Evolutionary conservation across 768 basidiomycete species (phyloP), one percentile per base, ranked within the genome.

Genomic region (Pulveroboletus sp.): DNA sequence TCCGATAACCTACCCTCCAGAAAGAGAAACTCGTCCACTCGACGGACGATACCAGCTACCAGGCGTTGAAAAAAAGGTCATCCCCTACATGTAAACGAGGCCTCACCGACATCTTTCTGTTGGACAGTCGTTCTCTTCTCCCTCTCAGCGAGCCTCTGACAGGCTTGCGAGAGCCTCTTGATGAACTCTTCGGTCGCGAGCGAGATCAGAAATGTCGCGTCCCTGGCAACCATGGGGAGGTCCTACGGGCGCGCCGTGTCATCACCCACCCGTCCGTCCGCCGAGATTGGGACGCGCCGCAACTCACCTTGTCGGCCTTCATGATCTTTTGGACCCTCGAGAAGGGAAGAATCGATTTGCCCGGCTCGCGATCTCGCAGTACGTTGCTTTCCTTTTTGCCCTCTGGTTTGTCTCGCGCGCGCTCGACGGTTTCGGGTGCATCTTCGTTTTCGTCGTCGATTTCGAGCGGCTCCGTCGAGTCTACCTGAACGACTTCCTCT

Each of bases 151-250:
- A 82, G 76, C 45, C 72, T 76, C 54, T 87, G 82, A n/a, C 79
- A 80, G 6, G 88, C 85, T 48, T 85, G 80, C 27, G 79, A 76
- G 24, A 94, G 69, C 43, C 83, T 77, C 64, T 80, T 83, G 45
- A 94, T 85, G 56, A 95, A 94, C 65, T 91, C 86, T 68, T 95
- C 93, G 47, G 93, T 85, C 6, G 91, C 91, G 23, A 91, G 71
- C 19, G 88, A 82, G 39, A 94, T 84, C 53, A 92, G 68, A 56
- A 90, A 82, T 0, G 81, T 78, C 20, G 89, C 90, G 45, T 94
- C 92, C 62, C 75, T 83, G 11, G 84, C 82, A 5, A 90, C 73
- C 35, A 82, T 81, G 0, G 86, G 83, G 44, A 92, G 76, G 38
- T 91, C 89, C 89, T 91, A 42, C 27, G 27, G 27, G 12, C 27